Percentiles rank a stretch among this genome's conserved stretches.
Conservation (phyloP, 768 basidiomycete species). For the Podaxis sp. region DNA sequence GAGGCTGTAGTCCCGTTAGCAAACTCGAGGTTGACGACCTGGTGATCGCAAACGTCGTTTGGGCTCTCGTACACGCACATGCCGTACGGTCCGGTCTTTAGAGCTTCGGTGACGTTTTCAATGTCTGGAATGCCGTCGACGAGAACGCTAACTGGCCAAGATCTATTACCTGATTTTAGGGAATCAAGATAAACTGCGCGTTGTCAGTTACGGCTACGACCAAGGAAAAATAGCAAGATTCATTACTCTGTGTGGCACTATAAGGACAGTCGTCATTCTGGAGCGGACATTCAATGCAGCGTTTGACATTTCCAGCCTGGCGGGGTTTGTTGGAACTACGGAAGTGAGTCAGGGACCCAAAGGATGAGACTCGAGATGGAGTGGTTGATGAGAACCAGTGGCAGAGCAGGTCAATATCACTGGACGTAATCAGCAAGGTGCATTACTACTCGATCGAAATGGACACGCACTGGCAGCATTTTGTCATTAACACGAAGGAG, state of each 20-base stretch:
- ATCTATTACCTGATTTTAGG: constrained; percentile 45
- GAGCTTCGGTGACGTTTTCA: constrained; percentile 73
- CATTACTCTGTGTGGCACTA: constrained; percentile 79
- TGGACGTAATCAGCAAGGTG: constrained; percentile 23
- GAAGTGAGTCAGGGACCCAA: constrained; percentile 84
- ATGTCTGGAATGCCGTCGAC: constrained; percentile 85
- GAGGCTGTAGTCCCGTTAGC: constrained; percentile 76
- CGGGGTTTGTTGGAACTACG: constrained; percentile 66
- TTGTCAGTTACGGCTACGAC: not conserved
- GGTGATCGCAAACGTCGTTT: constrained; percentile 89
- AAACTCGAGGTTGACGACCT: constrained; percentile 88
- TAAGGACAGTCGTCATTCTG: constrained; percentile 70
- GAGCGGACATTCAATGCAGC: constrained; percentile 74
- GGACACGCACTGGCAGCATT: constrained; percentile 77
- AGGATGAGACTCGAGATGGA: constrained; percentile 73
- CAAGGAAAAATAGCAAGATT: not conserved
- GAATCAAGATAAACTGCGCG: constrained; percentile 74
- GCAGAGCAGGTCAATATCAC: constrained; percentile 83
- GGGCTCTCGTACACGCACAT: constrained; percentile 79
- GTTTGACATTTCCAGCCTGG: constrained; percentile 58
- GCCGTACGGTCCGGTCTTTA: constrained; percentile 72
- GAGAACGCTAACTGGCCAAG: constrained; percentile 66
- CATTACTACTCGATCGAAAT: not conserved
- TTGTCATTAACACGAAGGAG: constrained; percentile 83
- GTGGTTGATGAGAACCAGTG: constrained; percentile 67